A percentile compares a stretch with the other conserved stretches of the same genome.
These are phyloP conservation scores for Carnegiea gigantea DNA, from an alignment of 179 eudicot species.

Conservation along the genomic window DNA sequence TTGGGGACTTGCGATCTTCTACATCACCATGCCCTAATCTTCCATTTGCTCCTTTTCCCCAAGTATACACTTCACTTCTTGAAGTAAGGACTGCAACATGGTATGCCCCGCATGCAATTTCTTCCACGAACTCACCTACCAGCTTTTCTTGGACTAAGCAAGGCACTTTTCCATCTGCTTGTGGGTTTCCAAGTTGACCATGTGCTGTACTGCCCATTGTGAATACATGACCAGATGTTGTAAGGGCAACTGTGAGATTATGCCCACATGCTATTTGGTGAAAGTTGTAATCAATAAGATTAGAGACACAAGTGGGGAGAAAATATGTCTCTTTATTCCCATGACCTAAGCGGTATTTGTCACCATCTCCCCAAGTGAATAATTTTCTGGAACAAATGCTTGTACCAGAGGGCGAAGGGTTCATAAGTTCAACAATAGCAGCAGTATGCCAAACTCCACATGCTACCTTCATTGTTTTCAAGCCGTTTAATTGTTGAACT, in stretches of 20 bases:
- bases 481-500: constrained; percentile 54
- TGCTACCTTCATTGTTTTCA: constrained; percentile 69
- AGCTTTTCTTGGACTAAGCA: constrained; percentile 71
- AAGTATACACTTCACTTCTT: constrained; percentile 77
- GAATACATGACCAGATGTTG: constrained; percentile 87
- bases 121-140: constrained; percentile 82
- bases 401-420: constrained; percentile 31
- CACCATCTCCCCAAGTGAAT: constrained; percentile 96
- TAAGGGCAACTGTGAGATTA: constrained; percentile 60
- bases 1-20: constrained; percentile 70
- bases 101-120: constrained; percentile 69
- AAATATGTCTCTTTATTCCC: constrained; percentile 65
- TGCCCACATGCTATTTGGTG: constrained; percentile 74
- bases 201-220: constrained; percentile 63
- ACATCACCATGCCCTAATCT: constrained; percentile 81
- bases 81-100: constrained; percentile 78
- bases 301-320: constrained; percentile 69
- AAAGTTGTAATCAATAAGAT: constrained; percentile 74
- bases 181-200: constrained; percentile 83
- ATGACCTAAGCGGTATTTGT: constrained; percentile 71
- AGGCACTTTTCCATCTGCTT: constrained; percentile 66
- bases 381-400: constrained; percentile 52
- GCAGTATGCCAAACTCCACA: constrained; percentile 96
- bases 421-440: constrained; percentile 71
- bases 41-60: constrained; percentile 87